Conservation (phyloP, 805 yeast genomes). For the Ogataea allantospora region DNA sequence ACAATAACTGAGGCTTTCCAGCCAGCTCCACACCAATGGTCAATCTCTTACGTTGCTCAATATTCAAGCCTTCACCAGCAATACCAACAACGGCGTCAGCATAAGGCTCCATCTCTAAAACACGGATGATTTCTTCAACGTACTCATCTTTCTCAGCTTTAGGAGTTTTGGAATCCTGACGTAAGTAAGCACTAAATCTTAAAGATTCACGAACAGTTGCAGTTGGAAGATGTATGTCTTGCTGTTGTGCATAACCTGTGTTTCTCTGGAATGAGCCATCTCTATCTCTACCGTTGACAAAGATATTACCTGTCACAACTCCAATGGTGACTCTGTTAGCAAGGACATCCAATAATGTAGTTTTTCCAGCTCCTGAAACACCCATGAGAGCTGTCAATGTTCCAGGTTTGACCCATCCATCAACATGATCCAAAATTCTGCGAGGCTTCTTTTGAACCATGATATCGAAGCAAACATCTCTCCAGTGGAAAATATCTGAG, state of each 20-base stretch:
- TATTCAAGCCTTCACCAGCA: slow-evolving; percentile 48
- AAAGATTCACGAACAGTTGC: slow-evolving; percentile 52
- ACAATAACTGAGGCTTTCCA: slow-evolving; percentile 48
- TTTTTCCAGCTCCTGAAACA: slow-evolving; percentile 58
- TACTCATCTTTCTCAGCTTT: slow-evolving; percentile 43
- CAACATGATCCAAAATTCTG: slow-evolving; percentile 56
- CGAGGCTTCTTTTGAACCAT: slow-evolving; percentile 54
- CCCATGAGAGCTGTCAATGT: slow-evolving; percentile 71
- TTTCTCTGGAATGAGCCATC: slow-evolving; percentile 47
- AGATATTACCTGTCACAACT: slow-evolving; percentile 51
- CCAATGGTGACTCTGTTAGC: slow-evolving; percentile 52
- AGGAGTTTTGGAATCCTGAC: slow-evolving; percentile 41
- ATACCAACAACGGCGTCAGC: slow-evolving; percentile 51
- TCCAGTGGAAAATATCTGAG: slow-evolving; percentile 67
- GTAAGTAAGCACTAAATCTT: slow-evolving; percentile 45
- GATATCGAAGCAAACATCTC: slow-evolving; percentile 64
- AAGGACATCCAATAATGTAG: slow-evolving; percentile 49
- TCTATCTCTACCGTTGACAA: slow-evolving; percentile 49
- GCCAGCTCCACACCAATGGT: slow-evolving; percentile 54
- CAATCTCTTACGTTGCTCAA: slow-evolving; percentile 50
- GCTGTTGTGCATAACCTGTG: slow-evolving; percentile 56
- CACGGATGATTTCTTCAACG: slow-evolving; percentile 46
- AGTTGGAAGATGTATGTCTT: slow-evolving; percentile 48
- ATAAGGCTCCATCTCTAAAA: slow-evolving; percentile 49
- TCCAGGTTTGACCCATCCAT: slow-evolving; percentile 81